These are phyloP conservation scores for Fusarium agapanthi DNA, from an alignment of 2,329 filamentous ascomycete species.

Conservation along the genomic window DNA sequence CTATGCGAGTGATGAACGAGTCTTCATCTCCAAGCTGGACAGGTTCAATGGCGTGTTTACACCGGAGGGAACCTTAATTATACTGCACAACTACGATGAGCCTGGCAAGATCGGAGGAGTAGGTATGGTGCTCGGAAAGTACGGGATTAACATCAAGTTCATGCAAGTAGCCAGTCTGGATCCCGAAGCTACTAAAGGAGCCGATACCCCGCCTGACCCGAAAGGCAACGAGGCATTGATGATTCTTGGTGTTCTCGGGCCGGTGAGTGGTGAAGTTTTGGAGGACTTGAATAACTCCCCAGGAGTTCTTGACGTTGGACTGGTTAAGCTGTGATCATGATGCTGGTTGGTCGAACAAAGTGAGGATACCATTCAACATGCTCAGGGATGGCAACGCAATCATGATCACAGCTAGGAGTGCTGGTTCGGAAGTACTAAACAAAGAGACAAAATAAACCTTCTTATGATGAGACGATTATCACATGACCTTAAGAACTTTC, in stretches of 20 bases:
- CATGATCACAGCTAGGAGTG: neutral
- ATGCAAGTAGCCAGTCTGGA: slow-evolving; percentile 75
- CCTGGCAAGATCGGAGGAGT: slow-evolving; percentile 86
- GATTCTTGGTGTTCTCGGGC: slow-evolving; percentile 78
- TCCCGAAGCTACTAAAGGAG: slow-evolving; percentile 34
- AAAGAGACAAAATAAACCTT: neutral
- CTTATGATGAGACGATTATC: neutral
- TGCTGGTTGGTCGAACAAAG: too few species aligned
- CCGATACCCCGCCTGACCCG: slow-evolving; percentile 30
- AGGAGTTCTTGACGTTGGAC: slow-evolving; percentile 64
- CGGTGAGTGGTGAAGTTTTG: slow-evolving; percentile 66
- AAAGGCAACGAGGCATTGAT: slow-evolving; percentile 76
- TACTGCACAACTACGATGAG: slow-evolving; percentile 82
- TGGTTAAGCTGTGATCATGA: slow-evolving; percentile 54
- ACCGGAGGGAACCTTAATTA: slow-evolving; percentile 77
- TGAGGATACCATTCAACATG: neutral
- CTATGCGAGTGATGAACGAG: slow-evolving; percentile 69
- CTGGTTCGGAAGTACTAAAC: neutral
- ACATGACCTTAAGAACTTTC: neutral
- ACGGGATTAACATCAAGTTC: slow-evolving; percentile 80
- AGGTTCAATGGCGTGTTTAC: slow-evolving; percentile 78
- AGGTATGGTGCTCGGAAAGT: slow-evolving; percentile 72
- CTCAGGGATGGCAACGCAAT: neutral
- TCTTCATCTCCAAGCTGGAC: slow-evolving; percentile 77
- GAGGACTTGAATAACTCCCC: slow-evolving; percentile 58